Percentiles rank a stretch among this genome's conserved stretches.
Evolutionary conservation across 1,284 basidiomycete species (phyloP).

Genomic region (Gymnopus androsaceus): DNA sequence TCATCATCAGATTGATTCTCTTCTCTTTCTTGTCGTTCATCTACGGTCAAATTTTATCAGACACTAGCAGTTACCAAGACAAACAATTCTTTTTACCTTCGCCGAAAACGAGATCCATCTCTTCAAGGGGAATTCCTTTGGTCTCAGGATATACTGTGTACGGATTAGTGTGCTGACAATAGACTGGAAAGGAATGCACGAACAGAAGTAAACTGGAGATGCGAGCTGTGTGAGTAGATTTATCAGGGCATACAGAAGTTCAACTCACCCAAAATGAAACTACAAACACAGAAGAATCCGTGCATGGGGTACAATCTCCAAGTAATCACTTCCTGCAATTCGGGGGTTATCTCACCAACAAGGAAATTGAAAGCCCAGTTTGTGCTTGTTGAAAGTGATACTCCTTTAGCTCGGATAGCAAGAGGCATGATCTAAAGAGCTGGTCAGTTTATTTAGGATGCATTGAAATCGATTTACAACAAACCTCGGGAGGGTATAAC

Average conservation of each 20-base stretch:
- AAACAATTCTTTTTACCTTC: conserved; percentile 53
- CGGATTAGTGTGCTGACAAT: conserved; percentile 9
- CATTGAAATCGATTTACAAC: conserved; percentile 15
- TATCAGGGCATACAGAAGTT: background rate
- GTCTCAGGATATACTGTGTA: conserved; percentile 79
- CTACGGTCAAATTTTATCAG: conserved; percentile 32
- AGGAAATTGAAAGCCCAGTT: conserved; percentile 85
- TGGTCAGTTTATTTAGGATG: background rate
- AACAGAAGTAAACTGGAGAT: conserved; percentile 70
- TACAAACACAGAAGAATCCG: conserved; percentile 89
- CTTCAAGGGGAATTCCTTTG: conserved; percentile 76
- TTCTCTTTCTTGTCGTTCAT: conserved; percentile 61
- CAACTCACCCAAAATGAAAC: conserved; percentile 74
- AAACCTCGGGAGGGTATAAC: conserved; percentile 86
- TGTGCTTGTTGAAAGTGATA: conserved; percentile 84
- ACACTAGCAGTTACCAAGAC: background rate
- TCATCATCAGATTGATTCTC: conserved; percentile 61
- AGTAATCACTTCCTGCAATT: conserved; percentile 85
- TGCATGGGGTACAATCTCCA: conserved; percentile 98
- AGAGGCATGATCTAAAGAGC: conserved; percentile 84
- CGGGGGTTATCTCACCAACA: conserved; percentile 89
- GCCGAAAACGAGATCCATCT: conserved; percentile 83
- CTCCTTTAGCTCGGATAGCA: conserved; percentile 89
- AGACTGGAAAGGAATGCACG: conserved; percentile 27
- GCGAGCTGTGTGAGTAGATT: conserved; percentile 15